A percentile compares a stretch with the other conserved stretches of the same genome.
These are phyloP conservation scores for Cnidoscolus chayamansa DNA, from an alignment of 441 rosid species.

Conservation along the genomic window DNA sequence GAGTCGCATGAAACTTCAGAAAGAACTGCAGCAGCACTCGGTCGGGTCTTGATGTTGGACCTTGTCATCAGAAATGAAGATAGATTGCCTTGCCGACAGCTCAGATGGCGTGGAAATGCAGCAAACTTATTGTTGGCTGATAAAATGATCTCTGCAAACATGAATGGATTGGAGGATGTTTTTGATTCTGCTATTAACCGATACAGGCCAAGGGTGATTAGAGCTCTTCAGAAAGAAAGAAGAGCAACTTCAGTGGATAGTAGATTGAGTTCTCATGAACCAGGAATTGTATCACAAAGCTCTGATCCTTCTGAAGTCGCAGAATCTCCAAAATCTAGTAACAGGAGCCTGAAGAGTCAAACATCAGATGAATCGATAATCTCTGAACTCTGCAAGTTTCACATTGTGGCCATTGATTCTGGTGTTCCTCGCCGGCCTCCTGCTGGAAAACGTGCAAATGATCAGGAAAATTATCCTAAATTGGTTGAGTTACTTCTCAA, in stretches of 20 bases:
- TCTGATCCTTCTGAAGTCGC: constrained; percentile 69
- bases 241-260: constrained; percentile 78
- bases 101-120: constrained; percentile 98
- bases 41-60: constrained; percentile 88
- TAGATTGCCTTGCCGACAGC: constrained; percentile 89
- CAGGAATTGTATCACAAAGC: constrained; percentile 46
- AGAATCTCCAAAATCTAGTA: constrained; percentile 61
- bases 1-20: constrained; percentile 66
- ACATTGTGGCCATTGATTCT: constrained; percentile 88
- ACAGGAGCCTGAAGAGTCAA: constrained; percentile 48
- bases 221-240: constrained; percentile 81
- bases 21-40: constrained; percentile 82
- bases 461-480: constrained; percentile 86
- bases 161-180: constrained; percentile 60
- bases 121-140: constrained; percentile 92
- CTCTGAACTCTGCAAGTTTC: constrained; percentile 41
- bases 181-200: constrained; percentile 74
- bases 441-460: constrained; percentile 91
- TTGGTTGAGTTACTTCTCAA: constrained; percentile 94
- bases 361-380: constrained; percentile 45
- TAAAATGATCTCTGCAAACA: constrained; percentile 41
- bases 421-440: constrained; percentile 99
- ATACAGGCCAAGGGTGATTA: constrained; percentile 69
- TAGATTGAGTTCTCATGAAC: constrained; percentile 48
- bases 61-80: constrained; percentile 97